These are phyloP conservation scores for Aureobasidium uvarum DNA, from an alignment of 2,329 filamentous ascomycete species.

Conservation along the genomic window DNA sequence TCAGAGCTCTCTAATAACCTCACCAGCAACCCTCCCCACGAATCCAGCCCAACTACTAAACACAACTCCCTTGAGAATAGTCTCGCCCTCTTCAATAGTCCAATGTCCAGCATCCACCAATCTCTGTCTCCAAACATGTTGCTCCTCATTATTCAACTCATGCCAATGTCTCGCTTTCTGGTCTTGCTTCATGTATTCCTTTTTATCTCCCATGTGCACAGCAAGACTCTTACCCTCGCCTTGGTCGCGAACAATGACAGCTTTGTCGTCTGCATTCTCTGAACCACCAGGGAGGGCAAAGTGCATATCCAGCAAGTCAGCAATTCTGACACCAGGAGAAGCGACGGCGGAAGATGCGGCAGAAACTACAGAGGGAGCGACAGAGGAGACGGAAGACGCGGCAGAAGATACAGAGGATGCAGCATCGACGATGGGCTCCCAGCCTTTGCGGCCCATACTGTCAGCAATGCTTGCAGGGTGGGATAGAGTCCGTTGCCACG, in stretches of 20 bases:
- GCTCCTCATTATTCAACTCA: slow-evolving; percentile 62
- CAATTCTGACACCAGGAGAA: slow-evolving; percentile 18
- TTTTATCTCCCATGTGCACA: slow-evolving; percentile 39
- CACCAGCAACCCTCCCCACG: slow-evolving; percentile 50
- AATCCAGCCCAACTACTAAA: slow-evolving; percentile 69
- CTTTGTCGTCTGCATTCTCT: slow-evolving; percentile 35
- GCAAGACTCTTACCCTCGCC: slow-evolving; percentile 40
- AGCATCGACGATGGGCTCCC: slow-evolving; percentile 28
- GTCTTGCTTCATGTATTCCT: slow-evolving; percentile 46
- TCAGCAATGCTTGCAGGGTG: slow-evolving; percentile 30
- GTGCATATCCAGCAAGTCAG: slow-evolving; percentile 31
- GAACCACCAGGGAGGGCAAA: slow-evolving; percentile 25
- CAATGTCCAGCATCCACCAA: slow-evolving; percentile 71
- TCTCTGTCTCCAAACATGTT: slow-evolving; percentile 65
- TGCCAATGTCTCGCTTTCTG: slow-evolving; percentile 65
- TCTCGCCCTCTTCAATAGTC: slow-evolving; percentile 75
- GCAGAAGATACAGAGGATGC: slow-evolving; percentile 31
- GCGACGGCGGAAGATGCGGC: slow-evolving; percentile 27
- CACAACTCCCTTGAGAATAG: slow-evolving; percentile 71
- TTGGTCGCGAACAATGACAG: slow-evolving; percentile 42
- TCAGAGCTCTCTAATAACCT: slow-evolving; percentile 35
- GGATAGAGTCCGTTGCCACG: slow-evolving; percentile 42
- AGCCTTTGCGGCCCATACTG: slow-evolving; percentile 23
- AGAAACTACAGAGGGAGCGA: slow-evolving; percentile 27
- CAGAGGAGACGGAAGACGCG: slow-evolving; percentile 29